Conservation (phyloP, 1,284 basidiomycete species). For the Irpex lacteus region DNA sequence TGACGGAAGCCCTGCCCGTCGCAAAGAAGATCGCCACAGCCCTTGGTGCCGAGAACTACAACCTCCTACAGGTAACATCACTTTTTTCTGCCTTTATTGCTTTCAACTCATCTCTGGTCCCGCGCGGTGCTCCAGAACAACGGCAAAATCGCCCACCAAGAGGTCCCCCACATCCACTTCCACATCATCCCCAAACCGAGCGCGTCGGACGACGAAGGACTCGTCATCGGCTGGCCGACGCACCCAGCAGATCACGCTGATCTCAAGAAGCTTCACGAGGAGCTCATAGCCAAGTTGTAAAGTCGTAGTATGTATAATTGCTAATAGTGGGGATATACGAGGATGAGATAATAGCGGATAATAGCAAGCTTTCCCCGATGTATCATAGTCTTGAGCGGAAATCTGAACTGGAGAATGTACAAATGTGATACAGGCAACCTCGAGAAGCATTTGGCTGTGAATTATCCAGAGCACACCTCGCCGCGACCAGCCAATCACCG, state of each 20-base stretch:
- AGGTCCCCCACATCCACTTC: slow-evolving; percentile 86
- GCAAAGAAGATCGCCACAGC: slow-evolving; percentile 87
- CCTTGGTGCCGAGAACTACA: slow-evolving; percentile 77
- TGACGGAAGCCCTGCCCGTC: slow-evolving; percentile 71
- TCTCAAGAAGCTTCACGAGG: slow-evolving; percentile 53
- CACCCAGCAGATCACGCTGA: slow-evolving; percentile 54
- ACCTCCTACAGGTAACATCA: slow-evolving; percentile 64
- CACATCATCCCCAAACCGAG: slow-evolving; percentile 88
- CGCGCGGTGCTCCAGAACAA: slow-evolving; percentile 62
- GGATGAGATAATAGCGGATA: neutral
- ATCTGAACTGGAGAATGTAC: neutral
- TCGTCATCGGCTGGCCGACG: slow-evolving; percentile 78
- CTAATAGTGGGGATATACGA: neutral
- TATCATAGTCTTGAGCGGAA: neutral
- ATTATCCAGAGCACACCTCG: no score
- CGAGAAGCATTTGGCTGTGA: no score
- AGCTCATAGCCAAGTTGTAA: slow-evolving; percentile 58
- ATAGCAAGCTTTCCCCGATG: neutral
- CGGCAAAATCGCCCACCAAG: slow-evolving; percentile 78
- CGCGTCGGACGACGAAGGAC: slow-evolving; percentile 57
- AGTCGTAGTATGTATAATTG: neutral
- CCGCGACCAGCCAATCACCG: no score
- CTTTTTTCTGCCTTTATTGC: neutral
- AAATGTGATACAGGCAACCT: no score
- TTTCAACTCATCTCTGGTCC: neutral